phyloP scores from a whole-genome alignment of 1,284 basidiomycete species.

The Taiwanofungus camphoratus region DNA sequence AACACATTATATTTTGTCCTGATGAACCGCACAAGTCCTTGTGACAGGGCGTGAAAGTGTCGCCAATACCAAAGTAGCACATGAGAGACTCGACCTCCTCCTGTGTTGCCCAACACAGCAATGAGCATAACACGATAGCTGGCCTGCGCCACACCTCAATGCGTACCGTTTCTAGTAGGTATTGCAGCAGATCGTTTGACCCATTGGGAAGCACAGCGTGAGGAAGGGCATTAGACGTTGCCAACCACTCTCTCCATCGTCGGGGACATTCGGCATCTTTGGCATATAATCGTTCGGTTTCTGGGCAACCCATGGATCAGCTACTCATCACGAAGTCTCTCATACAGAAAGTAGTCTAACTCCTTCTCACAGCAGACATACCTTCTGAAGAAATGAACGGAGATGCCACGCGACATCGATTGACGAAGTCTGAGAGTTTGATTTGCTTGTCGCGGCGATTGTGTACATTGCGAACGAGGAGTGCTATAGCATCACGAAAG shows the following conservation, averaged over 20 bases:
- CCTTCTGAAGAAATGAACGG: constrained; percentile 14
- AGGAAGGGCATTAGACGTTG: constrained; percentile 41
- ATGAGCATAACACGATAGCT: neutral
- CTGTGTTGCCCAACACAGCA: constrained; percentile 27
- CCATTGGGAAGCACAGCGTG: constrained; percentile 41
- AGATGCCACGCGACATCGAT: constrained; percentile 13
- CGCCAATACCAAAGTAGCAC: constrained; percentile 73
- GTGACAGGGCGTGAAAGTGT: constrained; percentile 71
- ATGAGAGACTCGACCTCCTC: constrained; percentile 64
- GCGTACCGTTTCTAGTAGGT: constrained; percentile 44
- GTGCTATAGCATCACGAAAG: constrained; percentile 21
- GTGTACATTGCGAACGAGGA: constrained; percentile 27
- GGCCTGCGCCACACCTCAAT: no score
- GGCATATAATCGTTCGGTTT: constrained; percentile 57
- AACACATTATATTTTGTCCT: constrained; percentile 78
- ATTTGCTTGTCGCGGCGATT: constrained; percentile 23
- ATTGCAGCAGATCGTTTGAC: constrained; percentile 48
- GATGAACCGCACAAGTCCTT: constrained; percentile 77
- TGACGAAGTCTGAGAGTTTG: constrained; percentile 23
- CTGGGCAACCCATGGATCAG: constrained; percentile 28
- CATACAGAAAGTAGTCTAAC: neutral
- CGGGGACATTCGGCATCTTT: constrained; percentile 67
- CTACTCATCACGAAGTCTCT: neutral
- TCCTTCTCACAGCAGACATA: constrained; percentile 5
- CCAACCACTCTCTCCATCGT: constrained; percentile 58